A percentile compares a stretch with the other conserved stretches of the same genome.
Evolutionary conservation across 2,329 filamentous ascomycete genomes (phyloP).

Genomic region (Akanthomyces lecanii): DNA sequence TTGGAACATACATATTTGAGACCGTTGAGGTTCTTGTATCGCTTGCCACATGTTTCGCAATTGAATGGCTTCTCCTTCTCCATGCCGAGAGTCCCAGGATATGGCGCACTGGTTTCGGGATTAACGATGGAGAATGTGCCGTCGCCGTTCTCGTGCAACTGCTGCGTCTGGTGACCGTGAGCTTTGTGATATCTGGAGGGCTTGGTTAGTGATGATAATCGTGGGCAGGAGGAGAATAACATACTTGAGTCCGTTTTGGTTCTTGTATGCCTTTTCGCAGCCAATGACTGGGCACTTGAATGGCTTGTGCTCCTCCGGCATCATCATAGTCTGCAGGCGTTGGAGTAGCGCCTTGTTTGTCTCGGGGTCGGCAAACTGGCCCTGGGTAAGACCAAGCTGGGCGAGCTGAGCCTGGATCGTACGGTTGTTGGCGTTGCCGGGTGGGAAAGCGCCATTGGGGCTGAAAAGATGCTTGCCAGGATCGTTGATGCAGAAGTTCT

Average conservation of each 20-base stretch:
- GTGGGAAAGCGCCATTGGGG: slow-evolving; percentile 68
- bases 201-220: slow-evolving; percentile 25
- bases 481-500: slow-evolving; percentile 73
- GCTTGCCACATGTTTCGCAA: slow-evolving; percentile 94
- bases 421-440: slow-evolving; percentile 59
- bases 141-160: slow-evolving; percentile 93
- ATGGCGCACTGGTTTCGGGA: slow-evolving; percentile 87
- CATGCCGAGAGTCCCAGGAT: slow-evolving; percentile 97
- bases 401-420: slow-evolving; percentile 64
- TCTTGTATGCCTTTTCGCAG: slow-evolving; percentile 99
- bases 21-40: slow-evolving; percentile 98
- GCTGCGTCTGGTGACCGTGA: slow-evolving; percentile 94
- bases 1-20: slow-evolving; percentile 74
- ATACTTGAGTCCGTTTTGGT: slow-evolving; percentile 97
- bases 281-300: slow-evolving; percentile 98
- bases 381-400: slow-evolving; percentile 70
- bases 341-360: slow-evolving; percentile 58
- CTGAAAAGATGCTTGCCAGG: slow-evolving; percentile 92
- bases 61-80: slow-evolving; percentile 99
- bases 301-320: slow-evolving; percentile 90
- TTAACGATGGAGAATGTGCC: slow-evolving; percentile 98
- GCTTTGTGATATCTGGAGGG: slow-evolving; percentile 59
- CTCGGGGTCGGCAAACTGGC: slow-evolving; percentile 74
- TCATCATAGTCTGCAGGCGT: slow-evolving; percentile 56
- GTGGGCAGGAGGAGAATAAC: slow-evolving; percentile 25